Base-by-base conservation (phyloP, 176 grass and related monocot genomes). In the Ensete ventricosum region DNA sequence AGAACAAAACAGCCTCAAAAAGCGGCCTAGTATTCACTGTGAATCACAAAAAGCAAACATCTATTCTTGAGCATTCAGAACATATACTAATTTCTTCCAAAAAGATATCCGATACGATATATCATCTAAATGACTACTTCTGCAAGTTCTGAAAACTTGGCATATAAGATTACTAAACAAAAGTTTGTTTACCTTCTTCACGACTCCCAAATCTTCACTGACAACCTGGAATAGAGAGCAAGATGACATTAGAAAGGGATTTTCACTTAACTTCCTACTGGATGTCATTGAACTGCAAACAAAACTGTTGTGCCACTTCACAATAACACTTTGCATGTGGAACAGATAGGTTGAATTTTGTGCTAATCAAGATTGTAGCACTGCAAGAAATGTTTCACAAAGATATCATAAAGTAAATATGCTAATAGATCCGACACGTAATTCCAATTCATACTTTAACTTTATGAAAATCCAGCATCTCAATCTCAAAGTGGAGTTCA, bases 401-500 rank as follows among this genome's bases (percentile, higher is more conserved):
- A 50, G 22, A 68, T 3, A 78, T 73, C 57, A 9, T 48, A 57
- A 54, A 62, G n/a, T 53, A 83, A 20, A 73, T 6, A 55, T 54
- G 55, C 20, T 50, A 50, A n/a, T 50, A 51, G 21, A 20, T 17
- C 1, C 16, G 13, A 19, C 52, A 57, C 3, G 21, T 16, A 20
- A 2, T 29, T 55, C 52, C 34, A 53, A 14, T 77, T 78, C 67
- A 79, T 81, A 93, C 90, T 88, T 93, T 98, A 72, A 86, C 86
- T 91, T 93, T 93, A 80, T 84, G 92, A 76, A 98, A 98, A 77
- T 93, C 88, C 54, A 98, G 29, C 88, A 98, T 89, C 62, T 93
- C 88, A 80, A 93, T 89, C 80, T 98, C 95, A 85, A 98, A 98
- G 43, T 93, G 90, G 89, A 98, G 90, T 77, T 93, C 88, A 58